Evolutionary conservation across 1,284 basidiomycete genomes (phyloP).

Genomic region (Porodaedalea pini): DNA sequence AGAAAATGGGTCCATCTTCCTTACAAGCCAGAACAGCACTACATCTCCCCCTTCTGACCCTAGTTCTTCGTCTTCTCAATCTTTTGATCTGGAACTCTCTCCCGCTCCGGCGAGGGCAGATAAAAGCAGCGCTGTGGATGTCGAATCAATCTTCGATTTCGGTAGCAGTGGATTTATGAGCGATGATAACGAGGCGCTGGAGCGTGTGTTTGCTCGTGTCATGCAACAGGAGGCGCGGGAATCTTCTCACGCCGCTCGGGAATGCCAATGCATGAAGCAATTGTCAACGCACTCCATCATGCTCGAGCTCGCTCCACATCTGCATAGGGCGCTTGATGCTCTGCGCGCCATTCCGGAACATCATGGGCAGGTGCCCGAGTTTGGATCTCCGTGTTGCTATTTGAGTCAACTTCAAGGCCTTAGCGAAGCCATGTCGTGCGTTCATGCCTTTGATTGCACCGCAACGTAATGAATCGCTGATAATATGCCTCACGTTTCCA

Average conservation of each 20-base stretch:
- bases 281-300: conserved; percentile 16
- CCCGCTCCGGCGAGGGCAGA: background rate
- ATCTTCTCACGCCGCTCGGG: background rate
- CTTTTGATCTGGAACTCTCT: background rate
- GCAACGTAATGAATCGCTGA: background rate
- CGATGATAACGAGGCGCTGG: conserved; percentile 10
- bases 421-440: conserved; percentile 11
- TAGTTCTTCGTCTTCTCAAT: background rate
- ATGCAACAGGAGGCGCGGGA: conserved; percentile 10
- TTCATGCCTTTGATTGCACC: background rate
- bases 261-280: conserved; percentile 10
- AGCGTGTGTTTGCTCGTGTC: conserved; percentile 14
- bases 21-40: background rate
- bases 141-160: conserved; percentile 9
- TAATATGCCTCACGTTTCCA: background rate
- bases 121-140: background rate
- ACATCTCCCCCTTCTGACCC: background rate
- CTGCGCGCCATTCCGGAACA: conserved; percentile 16
- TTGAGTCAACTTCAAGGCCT: conserved; percentile 10
- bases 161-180: background rate
- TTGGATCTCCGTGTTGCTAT: conserved; percentile 2
- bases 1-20: conserved; percentile 4
- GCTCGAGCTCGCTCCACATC: conserved; percentile 16
- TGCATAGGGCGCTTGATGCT: conserved; percentile 13
- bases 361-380: background rate